Evolutionary conservation across 495 filamentous ascomycete genomes (phyloP), one percentile per base, ranked within the genome.

Genomic region (Lophiostoma macrostomum): DNA sequence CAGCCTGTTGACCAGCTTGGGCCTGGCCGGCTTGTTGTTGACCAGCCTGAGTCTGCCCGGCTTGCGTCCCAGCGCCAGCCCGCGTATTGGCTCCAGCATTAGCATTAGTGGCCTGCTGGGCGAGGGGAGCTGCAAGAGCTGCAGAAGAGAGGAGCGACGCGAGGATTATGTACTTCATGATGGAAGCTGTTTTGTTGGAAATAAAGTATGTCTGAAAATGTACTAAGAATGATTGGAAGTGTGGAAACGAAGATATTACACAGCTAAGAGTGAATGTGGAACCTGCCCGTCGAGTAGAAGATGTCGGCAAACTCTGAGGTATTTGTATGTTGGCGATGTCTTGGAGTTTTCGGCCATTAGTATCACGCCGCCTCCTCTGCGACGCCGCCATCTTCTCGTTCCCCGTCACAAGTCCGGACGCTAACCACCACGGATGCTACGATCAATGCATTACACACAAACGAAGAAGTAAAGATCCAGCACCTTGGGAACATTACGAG

Each of bases 161-260:
- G 31, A 57, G 36, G 24, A 50, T 43, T 42, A 57, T 44, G 53
- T 50, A 57, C 46, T 57, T 57, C 53, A 57, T 57, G 11, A 29
- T 50, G 53, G 51, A 35, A 34, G 20, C n/a, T n/a, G n/a, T n/a
- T n/a, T n/a, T n/a, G n/a, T n/a, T n/a, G n/a, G n/a, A n/a, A n/a
- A n/a, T n/a, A n/a, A n/a, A n/a, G n/a, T n/a, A n/a, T n/a, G n/a
- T n/a, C n/a, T n/a, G n/a, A n/a, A 37, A 23, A 31, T 20, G 14
- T 20, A 55, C 2, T 4, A 20, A 25, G 22, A 27, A 43, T 13
- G 20, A 50, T 56, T 24, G 19, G 34, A 16, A 32, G 12, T 20
- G 29, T 16, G 27, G 24, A 44, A 50, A 24, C 13, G 43, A 36
- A 49, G 16, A 22, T 22, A 1, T 43, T 18, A 14, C 14, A 41